Evolutionary conservation across 768 basidiomycete species (phyloP).

Genomic region (Hydnomerulius pinastri): DNA sequence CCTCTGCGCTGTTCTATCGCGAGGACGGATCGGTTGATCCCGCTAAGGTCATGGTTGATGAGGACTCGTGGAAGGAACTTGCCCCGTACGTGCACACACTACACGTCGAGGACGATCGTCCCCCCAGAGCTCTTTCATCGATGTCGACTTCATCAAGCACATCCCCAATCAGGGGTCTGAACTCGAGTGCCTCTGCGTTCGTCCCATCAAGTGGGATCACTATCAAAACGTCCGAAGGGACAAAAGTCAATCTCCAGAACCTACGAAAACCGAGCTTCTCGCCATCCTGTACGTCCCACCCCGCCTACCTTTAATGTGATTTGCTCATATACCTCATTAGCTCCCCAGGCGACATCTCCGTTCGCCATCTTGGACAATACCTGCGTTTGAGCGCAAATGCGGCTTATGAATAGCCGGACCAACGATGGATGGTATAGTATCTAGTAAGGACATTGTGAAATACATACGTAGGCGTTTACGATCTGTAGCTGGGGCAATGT

Average conservation of each 20-base stretch:
- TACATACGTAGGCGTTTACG: neutral
- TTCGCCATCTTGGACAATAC: constrained; percentile 27
- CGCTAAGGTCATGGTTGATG: constrained; percentile 24
- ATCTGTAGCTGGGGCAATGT: neutral
- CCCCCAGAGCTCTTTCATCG: constrained; percentile 10
- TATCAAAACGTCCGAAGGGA: constrained; percentile 23
- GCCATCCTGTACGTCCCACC: constrained; percentile 22
- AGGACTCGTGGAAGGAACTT: constrained; percentile 36
- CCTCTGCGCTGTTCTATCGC: constrained; percentile 29
- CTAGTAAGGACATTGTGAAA: too few relatives aligned
- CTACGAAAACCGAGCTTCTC: constrained; percentile 23
- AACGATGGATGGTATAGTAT: neutral
- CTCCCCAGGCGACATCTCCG: constrained; percentile 26
- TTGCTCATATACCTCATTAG: constrained; percentile 14
- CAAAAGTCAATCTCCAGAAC: constrained; percentile 13
- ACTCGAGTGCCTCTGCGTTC: constrained; percentile 27
- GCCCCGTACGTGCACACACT: constrained; percentile 32
- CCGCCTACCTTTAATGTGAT: neutral
- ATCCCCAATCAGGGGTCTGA: constrained; percentile 21
- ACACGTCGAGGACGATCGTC: constrained; percentile 32
- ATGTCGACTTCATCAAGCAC: neutral
- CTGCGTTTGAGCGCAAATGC: constrained; percentile 8
- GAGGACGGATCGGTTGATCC: constrained; percentile 32
- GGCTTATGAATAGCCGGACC: neutral
- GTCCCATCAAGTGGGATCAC: constrained; percentile 20